Percentiles rank a stretch among this genome's conserved stretches.
phyloP scores from a whole-genome alignment of 73 alveolate genomes.

The Symbiodinium natans region DNA sequence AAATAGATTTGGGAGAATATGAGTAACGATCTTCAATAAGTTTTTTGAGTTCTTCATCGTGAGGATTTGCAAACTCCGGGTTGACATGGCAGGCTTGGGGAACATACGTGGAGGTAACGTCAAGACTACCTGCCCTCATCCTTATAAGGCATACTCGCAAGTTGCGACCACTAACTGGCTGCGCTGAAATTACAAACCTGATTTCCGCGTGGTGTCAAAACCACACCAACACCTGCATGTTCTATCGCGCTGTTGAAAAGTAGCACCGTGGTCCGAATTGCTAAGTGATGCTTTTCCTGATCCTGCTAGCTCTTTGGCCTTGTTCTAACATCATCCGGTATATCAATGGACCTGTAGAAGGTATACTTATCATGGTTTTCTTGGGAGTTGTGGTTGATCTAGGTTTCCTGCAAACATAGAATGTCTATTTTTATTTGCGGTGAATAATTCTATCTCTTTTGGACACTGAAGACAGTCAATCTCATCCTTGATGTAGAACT shows the following conservation, averaged over 20 bases:
- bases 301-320: neutral
- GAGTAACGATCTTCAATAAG: neutral
- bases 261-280: neutral
- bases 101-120: slow-evolving; percentile 22
- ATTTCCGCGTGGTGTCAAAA: neutral
- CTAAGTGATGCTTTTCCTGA: slow-evolving; percentile 15
- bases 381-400: slow-evolving; percentile 3
- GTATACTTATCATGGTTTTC: neutral
- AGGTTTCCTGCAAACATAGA: slow-evolving; percentile 39
- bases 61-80: neutral
- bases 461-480: neutral
- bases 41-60: neutral
- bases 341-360: slow-evolving; percentile 26
- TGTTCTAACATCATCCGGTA: neutral
- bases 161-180: neutral
- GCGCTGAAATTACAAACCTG: neutral
- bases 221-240: slow-evolving; percentile 28
- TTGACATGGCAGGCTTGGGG: neutral
- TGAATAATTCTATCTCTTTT: neutral
- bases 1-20: neutral
- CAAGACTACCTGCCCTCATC: neutral
- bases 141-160: neutral
- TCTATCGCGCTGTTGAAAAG: neutral
- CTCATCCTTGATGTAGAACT: neutral
- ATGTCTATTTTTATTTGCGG: neutral